Evolutionary conservation across 192 early-diverging fungal genomes (phyloP), one percentile per base, ranked within the genome.

Genomic region (Backusella mclennaniae): DNA sequence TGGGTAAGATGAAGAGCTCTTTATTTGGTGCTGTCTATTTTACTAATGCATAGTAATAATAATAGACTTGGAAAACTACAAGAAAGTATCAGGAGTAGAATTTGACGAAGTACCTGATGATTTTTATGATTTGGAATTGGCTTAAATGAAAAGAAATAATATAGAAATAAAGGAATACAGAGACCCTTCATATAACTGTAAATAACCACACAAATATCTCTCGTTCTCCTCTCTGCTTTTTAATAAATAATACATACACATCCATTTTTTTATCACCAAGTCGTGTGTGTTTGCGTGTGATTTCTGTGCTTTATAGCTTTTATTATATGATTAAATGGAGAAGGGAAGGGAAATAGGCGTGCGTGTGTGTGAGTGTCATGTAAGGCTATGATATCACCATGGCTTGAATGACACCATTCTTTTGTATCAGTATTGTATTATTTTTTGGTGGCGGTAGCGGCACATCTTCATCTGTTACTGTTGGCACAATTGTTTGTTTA

Each of bases 61-160:
- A n/a, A 33, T 75, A 66, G 71, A 79, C 70, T 23, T 79, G 0
- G 63, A 52, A 17, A 71, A 67, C 8, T 79, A 53, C 42, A 42
- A 74, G 66, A 17, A 56, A 7, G 42, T 69, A 2, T 19, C 41
- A 29, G 73, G 72, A 4, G 21, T 52, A 35, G 78, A 79, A 33
- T 35, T 74, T 39, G 78, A 75, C 0, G 31, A 38, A 59, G 73
- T 79, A 23, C 78, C 78, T 15, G 63, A 79, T n/a, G 73, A 75
- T 66, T 79, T 79, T 23, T 66, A 78, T 59, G 38, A 72, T 33
- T 52, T 73, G 35, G 49, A 77, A 66, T 26, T 73, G 12, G 23
- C 46, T 8, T 77, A 69, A 75, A 21, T 5, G 6, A 53, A 44
- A 44, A 44, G 14, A 11, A 44, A 5, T 15, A 44, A 44, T 14